Conservation (phyloP, 192 early-diverging fungal genomes). For the Rhizoclosmatium globosum region DNA sequence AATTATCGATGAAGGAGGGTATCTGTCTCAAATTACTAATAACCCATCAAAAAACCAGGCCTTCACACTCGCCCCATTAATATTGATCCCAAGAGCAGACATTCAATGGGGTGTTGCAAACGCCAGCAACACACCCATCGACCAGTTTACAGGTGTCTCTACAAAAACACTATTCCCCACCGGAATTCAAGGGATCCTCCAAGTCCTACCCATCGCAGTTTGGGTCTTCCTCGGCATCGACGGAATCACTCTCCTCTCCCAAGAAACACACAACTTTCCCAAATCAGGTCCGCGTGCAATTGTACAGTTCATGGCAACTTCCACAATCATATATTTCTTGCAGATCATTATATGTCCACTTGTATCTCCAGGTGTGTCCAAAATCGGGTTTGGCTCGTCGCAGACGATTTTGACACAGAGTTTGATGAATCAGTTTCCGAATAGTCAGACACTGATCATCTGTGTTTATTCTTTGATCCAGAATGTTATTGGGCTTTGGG, state of each 20-base stretch:
- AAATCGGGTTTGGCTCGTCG: not conserved
- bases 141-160: not conserved
- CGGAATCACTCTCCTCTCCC: not conserved
- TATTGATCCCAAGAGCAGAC: not conserved
- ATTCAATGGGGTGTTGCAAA: not conserved
- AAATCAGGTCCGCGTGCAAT: not conserved
- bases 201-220: not conserved
- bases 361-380: not conserved
- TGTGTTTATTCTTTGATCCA: not conserved
- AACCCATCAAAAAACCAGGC: too few species aligned
- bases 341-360: constrained; percentile 5
- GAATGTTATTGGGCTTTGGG: not conserved
- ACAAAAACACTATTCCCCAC: not conserved
- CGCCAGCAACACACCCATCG: not conserved
- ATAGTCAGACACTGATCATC: not conserved
- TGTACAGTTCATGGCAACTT: not conserved
- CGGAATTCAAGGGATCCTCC: not conserved
- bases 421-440: not conserved
- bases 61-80: not conserved
- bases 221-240: not conserved
- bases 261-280: not conserved
- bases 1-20: too few species aligned
- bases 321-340: not conserved
- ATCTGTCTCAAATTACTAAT: too few species aligned
- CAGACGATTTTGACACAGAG: not conserved